A percentile compares a stretch with the other conserved stretches of the same genome.
Evolutionary conservation across 2,329 filamentous ascomycete species (phyloP).

Genomic region (Dactylellina cionopaga): DNA sequence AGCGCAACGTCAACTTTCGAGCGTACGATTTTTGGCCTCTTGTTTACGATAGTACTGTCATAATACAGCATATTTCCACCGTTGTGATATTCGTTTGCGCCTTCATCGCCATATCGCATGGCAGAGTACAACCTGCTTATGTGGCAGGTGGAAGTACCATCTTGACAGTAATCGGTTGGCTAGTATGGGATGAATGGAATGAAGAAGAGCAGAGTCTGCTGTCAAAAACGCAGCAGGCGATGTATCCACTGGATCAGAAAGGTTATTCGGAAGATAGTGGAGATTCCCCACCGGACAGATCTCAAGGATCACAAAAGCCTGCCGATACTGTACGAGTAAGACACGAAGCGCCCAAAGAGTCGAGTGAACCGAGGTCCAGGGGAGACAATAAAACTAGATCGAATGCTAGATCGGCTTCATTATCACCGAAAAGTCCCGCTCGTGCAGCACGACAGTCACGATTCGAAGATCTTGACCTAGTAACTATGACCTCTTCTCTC

Average conservation of each 20-base stretch:
- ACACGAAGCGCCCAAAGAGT: not conserved
- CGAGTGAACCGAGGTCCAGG: not conserved
- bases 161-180: slow-evolving; percentile 85
- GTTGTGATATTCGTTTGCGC: slow-evolving; percentile 94
- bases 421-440: slow-evolving; percentile 26
- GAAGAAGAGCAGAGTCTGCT: slow-evolving; percentile 45
- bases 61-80: slow-evolving; percentile 95
- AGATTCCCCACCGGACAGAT: not conserved
- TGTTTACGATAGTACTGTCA: slow-evolving; percentile 92
- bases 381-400: slow-evolving; percentile 9
- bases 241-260: not conserved
- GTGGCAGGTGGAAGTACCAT: slow-evolving; percentile 86
- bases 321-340: not conserved
- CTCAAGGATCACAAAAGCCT: not conserved
- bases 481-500: slow-evolving; percentile 7
- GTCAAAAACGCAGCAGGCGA: slow-evolving; percentile 10
- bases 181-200: slow-evolving; percentile 76
- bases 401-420: slow-evolving; percentile 19
- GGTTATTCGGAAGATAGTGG: not conserved
- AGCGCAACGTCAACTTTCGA: slow-evolving; percentile 89
- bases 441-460: not conserved
- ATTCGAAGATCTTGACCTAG: not conserved
- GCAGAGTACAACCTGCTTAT: slow-evolving; percentile 86
- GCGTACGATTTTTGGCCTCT: slow-evolving; percentile 99
- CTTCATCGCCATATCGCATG: slow-evolving; percentile 88